These are phyloP conservation scores for Gymnopus androsaceus DNA, from an alignment of 1,284 basidiomycete genomes.

Conservation along the genomic window DNA sequence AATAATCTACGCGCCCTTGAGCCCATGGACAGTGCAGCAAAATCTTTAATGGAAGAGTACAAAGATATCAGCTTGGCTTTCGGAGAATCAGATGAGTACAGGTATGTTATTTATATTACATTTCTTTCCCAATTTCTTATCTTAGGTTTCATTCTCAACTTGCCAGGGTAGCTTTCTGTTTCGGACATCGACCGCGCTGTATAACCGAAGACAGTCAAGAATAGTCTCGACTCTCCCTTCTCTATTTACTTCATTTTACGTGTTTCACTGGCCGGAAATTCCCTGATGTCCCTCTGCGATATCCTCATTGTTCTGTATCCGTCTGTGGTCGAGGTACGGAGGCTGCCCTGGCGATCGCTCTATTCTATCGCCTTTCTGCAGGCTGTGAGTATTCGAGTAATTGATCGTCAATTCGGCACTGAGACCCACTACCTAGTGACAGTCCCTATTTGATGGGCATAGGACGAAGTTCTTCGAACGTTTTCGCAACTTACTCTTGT, in stretches of 20 bases:
- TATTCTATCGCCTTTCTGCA: too few species aligned
- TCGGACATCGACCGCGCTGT: slow-evolving; percentile 72
- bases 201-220: slow-evolving; percentile 87
- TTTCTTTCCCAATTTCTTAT: neutral
- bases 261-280: slow-evolving; percentile 84
- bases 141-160: neutral
- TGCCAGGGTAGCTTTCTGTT: slow-evolving; percentile 77
- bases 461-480: too few species aligned
- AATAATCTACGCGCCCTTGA: slow-evolving; percentile 83
- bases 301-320: slow-evolving; percentile 91
- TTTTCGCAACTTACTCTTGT: too few species aligned
- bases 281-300: slow-evolving; percentile 66
- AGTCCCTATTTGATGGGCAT: too few species aligned
- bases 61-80: slow-evolving; percentile 86
- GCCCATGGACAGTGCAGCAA: slow-evolving; percentile 93
- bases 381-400: too few species aligned
- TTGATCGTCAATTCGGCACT: too few species aligned
- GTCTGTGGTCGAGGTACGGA: too few species aligned
- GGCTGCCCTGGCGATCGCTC: too few species aligned
- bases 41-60: slow-evolving; percentile 79
- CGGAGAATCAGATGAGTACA: slow-evolving; percentile 97
- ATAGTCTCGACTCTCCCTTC: slow-evolving; percentile 89
- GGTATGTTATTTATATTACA: slow-evolving; percentile 50
- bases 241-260: slow-evolving; percentile 90
- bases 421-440: too few species aligned